These are phyloP conservation scores for Trichoderma pleuroti DNA, from an alignment of 2,329 filamentous ascomycete species.

Conservation along the genomic window DNA sequence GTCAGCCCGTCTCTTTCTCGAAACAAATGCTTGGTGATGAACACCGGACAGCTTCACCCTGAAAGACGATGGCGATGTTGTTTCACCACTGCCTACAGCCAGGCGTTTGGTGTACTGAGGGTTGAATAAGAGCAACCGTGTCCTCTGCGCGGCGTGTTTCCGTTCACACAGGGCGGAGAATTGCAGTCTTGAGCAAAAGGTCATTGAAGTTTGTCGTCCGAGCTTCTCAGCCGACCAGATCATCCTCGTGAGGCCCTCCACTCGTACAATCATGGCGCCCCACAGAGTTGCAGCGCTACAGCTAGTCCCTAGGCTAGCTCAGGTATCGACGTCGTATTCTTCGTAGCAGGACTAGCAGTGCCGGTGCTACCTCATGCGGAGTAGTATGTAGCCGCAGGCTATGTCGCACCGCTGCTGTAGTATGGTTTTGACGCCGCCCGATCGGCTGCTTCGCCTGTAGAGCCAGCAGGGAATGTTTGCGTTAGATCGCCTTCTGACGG, in stretches of 20 bases:
- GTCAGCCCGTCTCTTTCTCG: neutral
- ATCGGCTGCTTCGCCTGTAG: constrained; percentile 1
- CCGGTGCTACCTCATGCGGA: constrained; percentile 9
- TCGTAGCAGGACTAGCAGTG: neutral
- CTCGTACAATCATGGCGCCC: neutral
- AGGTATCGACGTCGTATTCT: neutral
- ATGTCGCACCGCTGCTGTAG: neutral
- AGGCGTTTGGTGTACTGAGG: neutral
- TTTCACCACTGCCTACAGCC: neutral
- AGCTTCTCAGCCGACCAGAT: constrained; percentile 4
- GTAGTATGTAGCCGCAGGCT: neutral
- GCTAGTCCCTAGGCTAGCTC: neutral
- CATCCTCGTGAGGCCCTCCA: neutral
- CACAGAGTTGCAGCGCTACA: neutral
- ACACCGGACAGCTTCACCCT: neutral
- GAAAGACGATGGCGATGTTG: neutral
- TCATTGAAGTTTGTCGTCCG: neutral
- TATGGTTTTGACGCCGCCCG: neutral
- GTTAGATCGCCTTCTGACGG: neutral
- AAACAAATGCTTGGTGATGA: neutral
- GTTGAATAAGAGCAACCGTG: neutral
- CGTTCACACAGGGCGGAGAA: neutral
- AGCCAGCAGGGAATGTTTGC: neutral
- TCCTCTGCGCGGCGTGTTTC: neutral
- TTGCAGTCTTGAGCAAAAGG: neutral